These are phyloP conservation scores for Lepidium africanum DNA, from an alignment of 345 rosid genomes.

Conservation along the genomic window DNA sequence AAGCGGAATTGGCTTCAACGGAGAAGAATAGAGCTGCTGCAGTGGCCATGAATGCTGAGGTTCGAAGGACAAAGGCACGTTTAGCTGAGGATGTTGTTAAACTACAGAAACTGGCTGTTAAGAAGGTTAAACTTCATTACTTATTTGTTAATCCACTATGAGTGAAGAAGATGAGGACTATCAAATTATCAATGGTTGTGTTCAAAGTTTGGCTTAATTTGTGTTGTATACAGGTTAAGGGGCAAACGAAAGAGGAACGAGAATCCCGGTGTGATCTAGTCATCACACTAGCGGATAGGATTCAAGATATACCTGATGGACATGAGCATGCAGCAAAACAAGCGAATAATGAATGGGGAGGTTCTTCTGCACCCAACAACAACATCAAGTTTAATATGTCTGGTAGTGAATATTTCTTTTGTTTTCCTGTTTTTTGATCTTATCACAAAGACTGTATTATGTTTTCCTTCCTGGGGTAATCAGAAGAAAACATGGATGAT, in stretches of 20 bases:
- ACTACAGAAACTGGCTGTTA: constrained; percentile 53
- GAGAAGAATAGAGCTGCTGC: constrained; percentile 64
- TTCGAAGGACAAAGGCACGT: constrained; percentile 65
- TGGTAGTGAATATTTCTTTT: constrained; percentile 28
- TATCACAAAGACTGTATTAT: not conserved
- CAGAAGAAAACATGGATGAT: constrained; percentile 46
- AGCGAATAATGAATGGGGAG: constrained; percentile 48
- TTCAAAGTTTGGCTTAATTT: not conserved
- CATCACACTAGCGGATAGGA: constrained; percentile 52
- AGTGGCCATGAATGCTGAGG: constrained; percentile 69
- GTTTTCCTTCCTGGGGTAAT: not conserved
- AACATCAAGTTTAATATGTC: constrained; percentile 62
- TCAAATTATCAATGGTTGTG: not conserved
- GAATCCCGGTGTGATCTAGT: constrained; percentile 52
- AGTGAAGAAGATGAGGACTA: not conserved
- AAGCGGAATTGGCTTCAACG: constrained; percentile 48
- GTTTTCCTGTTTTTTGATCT: not conserved
- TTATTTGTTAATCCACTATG: not conserved
- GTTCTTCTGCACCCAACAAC: constrained; percentile 45
- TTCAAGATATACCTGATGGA: constrained; percentile 67
- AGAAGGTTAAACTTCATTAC: constrained; percentile 37
- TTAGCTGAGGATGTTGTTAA: constrained; percentile 62
- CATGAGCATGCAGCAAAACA: constrained; percentile 25
- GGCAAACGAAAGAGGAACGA: constrained; percentile 59
- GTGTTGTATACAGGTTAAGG: constrained; percentile 46